phyloP scores from a whole-genome alignment of 495 filamentous ascomycete species.

The Chaetomium fimeti region DNA sequence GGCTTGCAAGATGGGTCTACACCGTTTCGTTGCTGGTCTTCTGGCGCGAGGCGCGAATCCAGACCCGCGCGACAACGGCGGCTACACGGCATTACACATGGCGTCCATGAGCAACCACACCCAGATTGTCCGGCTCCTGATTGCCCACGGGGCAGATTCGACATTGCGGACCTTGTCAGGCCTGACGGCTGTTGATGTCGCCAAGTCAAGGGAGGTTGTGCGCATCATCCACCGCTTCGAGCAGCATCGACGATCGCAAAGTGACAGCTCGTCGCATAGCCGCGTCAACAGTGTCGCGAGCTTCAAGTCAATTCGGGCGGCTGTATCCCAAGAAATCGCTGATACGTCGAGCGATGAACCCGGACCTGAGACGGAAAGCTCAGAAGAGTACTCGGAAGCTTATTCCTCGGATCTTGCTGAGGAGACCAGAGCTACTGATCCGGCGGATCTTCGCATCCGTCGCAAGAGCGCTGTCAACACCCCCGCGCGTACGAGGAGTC shows the following conservation, averaged over 20 bases:
- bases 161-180: conserved; percentile 67
- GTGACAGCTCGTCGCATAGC: conserved; percentile 49
- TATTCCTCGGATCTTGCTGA: conserved; percentile 38
- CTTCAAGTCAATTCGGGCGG: conserved; percentile 55
- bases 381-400: conserved; percentile 46
- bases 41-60: conserved; percentile 77
- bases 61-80: conserved; percentile 71
- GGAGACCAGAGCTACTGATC: conserved; percentile 40
- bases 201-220: conserved; percentile 59
- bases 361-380: conserved; percentile 42
- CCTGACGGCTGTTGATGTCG: conserved; percentile 70
- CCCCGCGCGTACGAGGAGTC: conserved; percentile 17
- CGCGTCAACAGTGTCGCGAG: conserved; percentile 66
- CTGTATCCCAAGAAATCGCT: conserved; percentile 36
- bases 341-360: conserved; percentile 38
- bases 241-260: conserved; percentile 59
- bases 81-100: conserved; percentile 81
- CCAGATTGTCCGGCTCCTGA: conserved; percentile 72
- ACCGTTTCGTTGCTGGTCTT: conserved; percentile 75
- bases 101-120: conserved; percentile 74
- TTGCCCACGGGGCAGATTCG: conserved; percentile 70
- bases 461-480: conserved; percentile 23
- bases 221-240: conserved; percentile 52
- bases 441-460: conserved; percentile 41
- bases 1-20: conserved; percentile 71